Conservation (phyloP, 1,284 basidiomycete species). For the Singerocomus inundabilis region DNA sequence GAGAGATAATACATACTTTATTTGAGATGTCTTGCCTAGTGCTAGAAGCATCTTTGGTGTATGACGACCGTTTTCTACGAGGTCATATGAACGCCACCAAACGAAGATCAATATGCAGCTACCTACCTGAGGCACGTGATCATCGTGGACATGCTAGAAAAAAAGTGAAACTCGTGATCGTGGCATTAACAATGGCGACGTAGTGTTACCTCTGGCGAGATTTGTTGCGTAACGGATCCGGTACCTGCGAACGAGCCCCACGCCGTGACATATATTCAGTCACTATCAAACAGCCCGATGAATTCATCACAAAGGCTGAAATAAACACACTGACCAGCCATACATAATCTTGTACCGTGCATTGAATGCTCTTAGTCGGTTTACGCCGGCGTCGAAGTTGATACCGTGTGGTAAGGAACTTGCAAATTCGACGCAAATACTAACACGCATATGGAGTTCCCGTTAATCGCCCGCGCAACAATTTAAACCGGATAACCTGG, state of each 20-base stretch:
- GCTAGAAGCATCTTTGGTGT: constrained; percentile 13
- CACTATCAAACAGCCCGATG: constrained; percentile 29
- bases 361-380: no score
- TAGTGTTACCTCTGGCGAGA: constrained; percentile 21
- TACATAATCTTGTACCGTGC: constrained; percentile 34
- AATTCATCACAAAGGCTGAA: not conserved
- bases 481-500: no score
- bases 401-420: no score
- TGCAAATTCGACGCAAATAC: no score
- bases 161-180: constrained; percentile 27
- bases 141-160: constrained; percentile 31
- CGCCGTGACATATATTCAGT: constrained; percentile 29
- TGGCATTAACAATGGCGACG: constrained; percentile 23
- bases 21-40: constrained; percentile 18
- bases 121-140: constrained; percentile 17
- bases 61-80: constrained; percentile 19
- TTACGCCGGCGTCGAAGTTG: no score
- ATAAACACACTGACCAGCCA: not conserved
- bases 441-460: no score
- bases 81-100: not conserved
- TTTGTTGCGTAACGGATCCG: constrained; percentile 22
- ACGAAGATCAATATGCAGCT: not conserved
- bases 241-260: constrained; percentile 30
- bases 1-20: no score
- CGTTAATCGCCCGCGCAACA: no score